These are phyloP conservation scores for Aspergillus flavus DNA, from an alignment of 2,329 filamentous ascomycete species.

Conservation along the genomic window DNA sequence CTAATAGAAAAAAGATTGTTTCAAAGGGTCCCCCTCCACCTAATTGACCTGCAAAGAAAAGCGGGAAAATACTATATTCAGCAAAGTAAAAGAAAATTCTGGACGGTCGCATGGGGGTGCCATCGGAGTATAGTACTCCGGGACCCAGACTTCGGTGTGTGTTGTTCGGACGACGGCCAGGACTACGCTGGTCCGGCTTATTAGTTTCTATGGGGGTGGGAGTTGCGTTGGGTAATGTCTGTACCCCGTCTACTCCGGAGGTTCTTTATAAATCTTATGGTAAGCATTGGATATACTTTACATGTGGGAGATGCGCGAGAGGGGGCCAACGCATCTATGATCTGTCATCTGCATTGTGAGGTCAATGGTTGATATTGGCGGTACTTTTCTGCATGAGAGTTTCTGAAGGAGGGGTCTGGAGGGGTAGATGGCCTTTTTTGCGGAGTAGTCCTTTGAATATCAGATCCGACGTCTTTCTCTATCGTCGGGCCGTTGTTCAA, in stretches of 20 bases:
- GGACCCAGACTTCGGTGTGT: conserved; percentile 11
- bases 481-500: background rate
- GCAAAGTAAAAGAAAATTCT: conserved; percentile 5
- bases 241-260: background rate
- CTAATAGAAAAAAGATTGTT: background rate
- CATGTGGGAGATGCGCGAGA: background rate
- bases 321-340: background rate
- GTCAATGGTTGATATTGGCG: background rate
- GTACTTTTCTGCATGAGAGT: background rate
- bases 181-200: conserved; percentile 1
- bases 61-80: conserved; percentile 3
- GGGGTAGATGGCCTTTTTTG: background rate
- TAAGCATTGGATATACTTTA: background rate
- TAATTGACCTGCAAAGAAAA: background rate
- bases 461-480: background rate
- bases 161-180: background rate
- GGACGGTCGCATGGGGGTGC: background rate
- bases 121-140: conserved; percentile 31
- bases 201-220: background rate
- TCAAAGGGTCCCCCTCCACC: background rate
- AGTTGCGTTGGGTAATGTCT: background rate
- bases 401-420: background rate
- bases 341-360: background rate
- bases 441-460: background rate
- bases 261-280: background rate